These are phyloP conservation scores for Primulina huaijiensis DNA, from an alignment of 257 asterid genomes.

Conservation along the genomic window DNA sequence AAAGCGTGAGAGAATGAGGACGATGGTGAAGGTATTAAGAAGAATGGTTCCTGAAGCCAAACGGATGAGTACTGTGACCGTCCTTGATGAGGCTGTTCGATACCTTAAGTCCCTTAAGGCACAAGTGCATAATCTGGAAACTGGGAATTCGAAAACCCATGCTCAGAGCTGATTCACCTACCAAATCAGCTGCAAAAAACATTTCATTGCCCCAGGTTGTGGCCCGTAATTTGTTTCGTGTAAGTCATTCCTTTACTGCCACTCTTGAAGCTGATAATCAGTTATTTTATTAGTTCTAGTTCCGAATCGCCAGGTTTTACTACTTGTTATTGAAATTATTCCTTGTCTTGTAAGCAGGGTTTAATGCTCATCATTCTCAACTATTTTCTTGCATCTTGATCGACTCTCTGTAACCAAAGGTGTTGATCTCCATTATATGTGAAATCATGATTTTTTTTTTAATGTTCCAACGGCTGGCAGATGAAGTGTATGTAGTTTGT, in stretches of 20 bases:
- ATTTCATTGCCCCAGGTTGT: not conserved
- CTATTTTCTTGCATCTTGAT: not conserved
- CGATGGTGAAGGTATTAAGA: conserved; percentile 64
- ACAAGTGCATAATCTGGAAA: conserved; percentile 68
- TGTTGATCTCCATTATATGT: not conserved
- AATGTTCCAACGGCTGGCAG: not conserved
- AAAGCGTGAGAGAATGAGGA: conserved; percentile 50
- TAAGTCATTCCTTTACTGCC: not conserved
- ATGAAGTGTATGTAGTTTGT: not conserved
- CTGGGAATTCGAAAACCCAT: conserved; percentile 27
- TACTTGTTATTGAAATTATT: too few species aligned
- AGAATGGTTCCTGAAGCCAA: conserved; percentile 69
- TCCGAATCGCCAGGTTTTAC: not conserved
- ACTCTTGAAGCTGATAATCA: not conserved
- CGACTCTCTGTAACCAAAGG: not conserved
- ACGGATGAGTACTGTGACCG: conserved; percentile 59
- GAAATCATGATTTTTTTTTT: not conserved
- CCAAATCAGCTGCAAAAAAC: not conserved
- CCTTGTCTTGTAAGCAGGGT: not conserved
- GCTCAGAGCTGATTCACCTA: not conserved
- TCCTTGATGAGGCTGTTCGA: conserved; percentile 78
- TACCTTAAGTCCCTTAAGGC: conserved; percentile 74
- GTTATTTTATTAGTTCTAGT: not conserved
- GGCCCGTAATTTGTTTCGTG: not conserved
- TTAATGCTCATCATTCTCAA: not conserved